A percentile compares a stretch with the other conserved stretches of the same genome.
Conservation (phyloP, 805 yeast genomes). For the Ogataea sp. region DNA sequence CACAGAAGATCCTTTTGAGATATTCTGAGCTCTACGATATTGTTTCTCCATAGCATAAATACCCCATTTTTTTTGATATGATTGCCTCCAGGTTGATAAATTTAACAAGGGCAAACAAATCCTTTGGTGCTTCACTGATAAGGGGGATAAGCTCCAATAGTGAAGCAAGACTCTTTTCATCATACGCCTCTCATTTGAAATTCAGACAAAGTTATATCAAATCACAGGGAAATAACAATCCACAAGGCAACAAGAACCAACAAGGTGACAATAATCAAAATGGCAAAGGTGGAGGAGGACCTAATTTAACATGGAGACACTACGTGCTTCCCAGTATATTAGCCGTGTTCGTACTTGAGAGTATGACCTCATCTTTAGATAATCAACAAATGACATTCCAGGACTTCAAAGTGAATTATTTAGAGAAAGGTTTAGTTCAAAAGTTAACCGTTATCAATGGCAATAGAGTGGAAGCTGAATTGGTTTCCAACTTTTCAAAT, state of each 20-base stretch:
- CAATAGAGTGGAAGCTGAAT: slow-evolving; percentile 60
- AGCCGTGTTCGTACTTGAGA: background rate
- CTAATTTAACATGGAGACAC: too few relatives aligned
- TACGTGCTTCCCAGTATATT: background rate
- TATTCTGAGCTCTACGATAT: too few relatives aligned
- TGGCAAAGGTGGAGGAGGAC: background rate
- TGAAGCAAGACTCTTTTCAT: background rate
- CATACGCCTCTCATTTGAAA: background rate
- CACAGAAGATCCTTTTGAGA: too few relatives aligned
- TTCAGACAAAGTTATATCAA: background rate
- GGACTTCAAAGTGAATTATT: slow-evolving; percentile 69
- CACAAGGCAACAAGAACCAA: background rate
- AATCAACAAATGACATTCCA: slow-evolving; percentile 69
- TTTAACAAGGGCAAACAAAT: too few relatives aligned
- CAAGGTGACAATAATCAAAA: background rate
- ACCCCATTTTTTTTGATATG: too few relatives aligned
- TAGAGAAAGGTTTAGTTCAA: slow-evolving; percentile 72
- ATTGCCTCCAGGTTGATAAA: too few relatives aligned
- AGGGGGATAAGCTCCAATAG: background rate
- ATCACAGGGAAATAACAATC: background rate
- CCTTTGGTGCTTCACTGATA: too few relatives aligned
- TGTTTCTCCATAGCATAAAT: too few relatives aligned
- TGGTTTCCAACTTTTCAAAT: slow-evolving; percentile 17
- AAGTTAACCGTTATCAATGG: slow-evolving; percentile 72
- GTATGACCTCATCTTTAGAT: slow-evolving; percentile 4